Conservation (phyloP, 331 rosid genomes). For the Stylosanthes scabra region DNA sequence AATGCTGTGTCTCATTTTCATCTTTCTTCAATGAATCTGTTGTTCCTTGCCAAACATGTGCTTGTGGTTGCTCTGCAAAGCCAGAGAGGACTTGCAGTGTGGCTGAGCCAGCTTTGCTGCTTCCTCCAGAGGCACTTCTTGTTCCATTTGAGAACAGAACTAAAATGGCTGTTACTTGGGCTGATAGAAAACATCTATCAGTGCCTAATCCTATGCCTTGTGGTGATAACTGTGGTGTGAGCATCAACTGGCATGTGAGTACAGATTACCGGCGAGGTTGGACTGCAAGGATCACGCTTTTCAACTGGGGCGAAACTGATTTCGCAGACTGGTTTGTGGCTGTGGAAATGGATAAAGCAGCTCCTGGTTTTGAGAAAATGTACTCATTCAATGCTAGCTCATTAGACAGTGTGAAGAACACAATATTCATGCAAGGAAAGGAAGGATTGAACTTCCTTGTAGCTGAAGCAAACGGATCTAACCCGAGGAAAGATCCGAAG, state of each 20-base stretch:
- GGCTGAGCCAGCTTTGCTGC: slow-evolving; percentile 75
- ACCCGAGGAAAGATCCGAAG: slow-evolving; percentile 73
- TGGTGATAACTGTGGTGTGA: slow-evolving; percentile 89
- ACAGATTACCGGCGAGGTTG: slow-evolving; percentile 83
- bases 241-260: slow-evolving; percentile 83
- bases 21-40: slow-evolving; percentile 88
- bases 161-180: slow-evolving; percentile 69
- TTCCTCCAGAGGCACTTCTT: slow-evolving; percentile 78
- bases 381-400: slow-evolving; percentile 83
- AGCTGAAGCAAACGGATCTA: slow-evolving; percentile 68
- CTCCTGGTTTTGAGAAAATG: slow-evolving; percentile 74
- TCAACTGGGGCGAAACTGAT: slow-evolving; percentile 82
- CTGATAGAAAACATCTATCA: slow-evolving; percentile 52
- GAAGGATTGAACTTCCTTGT: slow-evolving; percentile 80
- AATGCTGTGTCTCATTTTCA: slow-evolving; percentile 95
- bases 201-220: slow-evolving; percentile 76
- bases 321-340: slow-evolving; percentile 92
- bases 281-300: slow-evolving; percentile 86
- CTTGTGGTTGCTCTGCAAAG: slow-evolving; percentile 78
- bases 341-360: slow-evolving; percentile 74
- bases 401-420: slow-evolving; percentile 51
- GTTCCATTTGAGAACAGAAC: slow-evolving; percentile 84
- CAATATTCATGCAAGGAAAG: slow-evolving; percentile 83
- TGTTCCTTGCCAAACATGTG: slow-evolving; percentile 90
- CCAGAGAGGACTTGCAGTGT: slow-evolving; percentile 66